These are phyloP conservation scores for Monascus ruber DNA, from an alignment of 2,329 filamentous ascomycete genomes.

Conservation along the genomic window DNA sequence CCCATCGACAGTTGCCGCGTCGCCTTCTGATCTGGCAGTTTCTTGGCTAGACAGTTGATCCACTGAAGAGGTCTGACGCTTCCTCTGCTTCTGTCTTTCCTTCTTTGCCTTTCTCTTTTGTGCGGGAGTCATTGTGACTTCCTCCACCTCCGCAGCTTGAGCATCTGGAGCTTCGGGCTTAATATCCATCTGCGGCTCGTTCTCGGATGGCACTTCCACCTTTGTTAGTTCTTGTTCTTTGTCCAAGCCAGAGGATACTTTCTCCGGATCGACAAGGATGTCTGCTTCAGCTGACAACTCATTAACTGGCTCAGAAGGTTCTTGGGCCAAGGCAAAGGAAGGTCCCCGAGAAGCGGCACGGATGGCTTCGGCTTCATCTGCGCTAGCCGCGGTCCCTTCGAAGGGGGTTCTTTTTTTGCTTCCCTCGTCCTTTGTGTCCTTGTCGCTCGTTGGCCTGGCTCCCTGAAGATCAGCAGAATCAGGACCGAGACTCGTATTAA, in stretches of 20 bases:
- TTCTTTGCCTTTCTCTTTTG: slow-evolving; percentile 18
- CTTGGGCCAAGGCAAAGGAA: slow-evolving; percentile 2
- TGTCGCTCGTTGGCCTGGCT: slow-evolving; percentile 5
- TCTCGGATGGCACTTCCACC: slow-evolving; percentile 3
- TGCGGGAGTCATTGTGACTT: slow-evolving; percentile 9
- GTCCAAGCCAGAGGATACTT: slow-evolving; percentile 1
- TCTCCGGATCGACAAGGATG: slow-evolving; percentile 1
- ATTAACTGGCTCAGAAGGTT: not conserved
- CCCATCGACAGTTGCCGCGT: no score
- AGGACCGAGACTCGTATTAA: slow-evolving; percentile 2
- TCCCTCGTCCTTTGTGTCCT: slow-evolving; percentile 11
- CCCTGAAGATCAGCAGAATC: slow-evolving; percentile 5
- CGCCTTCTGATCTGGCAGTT: no score
- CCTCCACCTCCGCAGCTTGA: slow-evolving; percentile 1
- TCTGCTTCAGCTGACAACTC: not conserved
- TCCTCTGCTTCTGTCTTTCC: slow-evolving; percentile 9
- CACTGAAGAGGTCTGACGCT: slow-evolving; percentile 5
- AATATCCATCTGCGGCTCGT: slow-evolving; percentile 1
- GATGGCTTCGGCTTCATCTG: no score
- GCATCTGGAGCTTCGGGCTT: slow-evolving; percentile 1
- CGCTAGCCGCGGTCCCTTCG: no score
- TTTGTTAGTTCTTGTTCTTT: not conserved
- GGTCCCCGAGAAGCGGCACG: not conserved
- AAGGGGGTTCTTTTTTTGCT: slow-evolving; percentile 6
- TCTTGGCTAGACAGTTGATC: slow-evolving; percentile 1